phyloP scores from a whole-genome alignment of 352 stramenopile species.

The Pythium brachiatum region DNA sequence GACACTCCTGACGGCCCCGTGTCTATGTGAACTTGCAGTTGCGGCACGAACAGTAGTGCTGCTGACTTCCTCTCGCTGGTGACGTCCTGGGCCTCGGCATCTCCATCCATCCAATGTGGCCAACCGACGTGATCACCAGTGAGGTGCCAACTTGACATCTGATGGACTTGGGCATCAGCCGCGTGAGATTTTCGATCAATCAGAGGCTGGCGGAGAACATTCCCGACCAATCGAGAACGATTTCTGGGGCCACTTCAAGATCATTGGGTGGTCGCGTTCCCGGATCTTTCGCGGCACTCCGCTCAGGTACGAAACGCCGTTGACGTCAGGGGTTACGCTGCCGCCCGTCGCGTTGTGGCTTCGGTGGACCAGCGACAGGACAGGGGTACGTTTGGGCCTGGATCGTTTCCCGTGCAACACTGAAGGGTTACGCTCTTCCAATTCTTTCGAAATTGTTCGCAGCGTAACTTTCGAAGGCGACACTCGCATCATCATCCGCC shows the following conservation, averaged over 20 bases:
- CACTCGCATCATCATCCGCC: background rate
- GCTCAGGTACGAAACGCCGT: background rate
- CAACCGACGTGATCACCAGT: background rate
- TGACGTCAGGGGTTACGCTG: background rate
- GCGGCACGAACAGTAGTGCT: background rate
- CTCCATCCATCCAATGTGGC: background rate
- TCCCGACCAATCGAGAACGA: background rate
- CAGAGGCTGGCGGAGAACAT: background rate
- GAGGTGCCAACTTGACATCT: background rate
- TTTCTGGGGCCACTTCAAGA: background rate
- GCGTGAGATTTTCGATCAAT: background rate
- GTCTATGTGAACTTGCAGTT: slow-evolving; percentile 23
- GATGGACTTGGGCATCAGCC: too few relatives aligned
- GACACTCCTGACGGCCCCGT: too few relatives aligned
- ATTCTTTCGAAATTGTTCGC: background rate
- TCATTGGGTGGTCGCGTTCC: background rate
- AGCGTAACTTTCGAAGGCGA: slow-evolving; percentile 1
- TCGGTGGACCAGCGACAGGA: background rate
- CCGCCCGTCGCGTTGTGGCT: background rate
- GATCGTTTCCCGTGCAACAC: background rate
- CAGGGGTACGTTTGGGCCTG: background rate
- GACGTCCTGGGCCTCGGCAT: too few relatives aligned
- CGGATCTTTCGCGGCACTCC: background rate
- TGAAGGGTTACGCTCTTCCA: background rate
- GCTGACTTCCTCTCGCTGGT: too few relatives aligned